A percentile compares a stretch with the other conserved stretches of the same genome.
phyloP scores from a whole-genome alignment of 2,329 filamentous ascomycete species.

The Cercospora sp. region DNA sequence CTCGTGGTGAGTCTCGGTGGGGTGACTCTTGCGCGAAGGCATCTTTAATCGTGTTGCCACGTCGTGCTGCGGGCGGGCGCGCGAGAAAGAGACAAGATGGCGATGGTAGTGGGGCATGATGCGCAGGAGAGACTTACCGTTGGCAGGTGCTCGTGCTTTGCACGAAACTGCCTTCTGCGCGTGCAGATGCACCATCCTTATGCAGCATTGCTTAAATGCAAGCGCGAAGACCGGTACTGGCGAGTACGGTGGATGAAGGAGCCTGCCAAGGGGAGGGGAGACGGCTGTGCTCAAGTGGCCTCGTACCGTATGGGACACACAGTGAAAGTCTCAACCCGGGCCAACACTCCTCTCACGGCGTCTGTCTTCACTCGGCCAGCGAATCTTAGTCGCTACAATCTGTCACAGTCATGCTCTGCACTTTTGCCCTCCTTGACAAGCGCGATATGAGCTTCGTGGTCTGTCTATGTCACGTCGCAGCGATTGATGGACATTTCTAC shows the following conservation, averaged over 20 bases:
- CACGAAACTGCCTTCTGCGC: neutral
- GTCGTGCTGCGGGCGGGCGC: neutral
- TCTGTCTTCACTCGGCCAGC: neutral
- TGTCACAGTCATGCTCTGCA: neutral
- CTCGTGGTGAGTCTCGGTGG: constrained; percentile 25
- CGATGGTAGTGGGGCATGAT: neutral
- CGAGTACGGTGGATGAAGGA: neutral
- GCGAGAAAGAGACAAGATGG: neutral
- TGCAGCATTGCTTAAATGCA: neutral
- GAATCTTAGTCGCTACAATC: fast-evolving
- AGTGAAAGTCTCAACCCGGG: neutral
- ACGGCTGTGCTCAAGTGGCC: neutral
- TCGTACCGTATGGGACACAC: neutral
- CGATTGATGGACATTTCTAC: neutral
- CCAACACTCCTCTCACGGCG: neutral
- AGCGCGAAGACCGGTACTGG: neutral
- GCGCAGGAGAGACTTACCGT: neutral
- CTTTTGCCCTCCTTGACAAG: neutral
- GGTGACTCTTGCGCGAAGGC: constrained; percentile 30
- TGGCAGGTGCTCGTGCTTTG: neutral
- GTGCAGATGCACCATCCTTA: neutral
- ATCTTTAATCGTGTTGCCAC: constrained; percentile 14
- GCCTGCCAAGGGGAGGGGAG: neutral
- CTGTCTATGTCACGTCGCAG: too few species aligned
- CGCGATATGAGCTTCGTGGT: neutral